A percentile compares a stretch with the other conserved stretches of the same genome.
These are phyloP conservation scores for Eucalyptus sp. DNA, from an alignment of 345 rosid species.

Conservation along the genomic window DNA sequence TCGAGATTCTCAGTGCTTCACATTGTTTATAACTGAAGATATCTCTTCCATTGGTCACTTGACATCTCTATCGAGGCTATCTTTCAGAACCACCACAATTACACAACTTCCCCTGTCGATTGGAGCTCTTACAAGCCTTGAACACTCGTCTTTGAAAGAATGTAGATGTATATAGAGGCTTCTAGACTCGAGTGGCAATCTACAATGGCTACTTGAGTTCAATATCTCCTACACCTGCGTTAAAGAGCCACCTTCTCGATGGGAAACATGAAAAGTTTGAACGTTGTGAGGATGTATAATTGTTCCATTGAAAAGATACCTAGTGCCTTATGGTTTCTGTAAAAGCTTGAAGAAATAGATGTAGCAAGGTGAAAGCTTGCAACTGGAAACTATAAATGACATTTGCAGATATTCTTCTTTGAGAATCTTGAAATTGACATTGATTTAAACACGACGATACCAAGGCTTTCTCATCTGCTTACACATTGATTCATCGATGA, in stretches of 20 bases:
- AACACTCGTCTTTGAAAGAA: background rate
- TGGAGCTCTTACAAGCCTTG: background rate
- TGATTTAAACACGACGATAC: background rate
- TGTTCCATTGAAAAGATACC: background rate
- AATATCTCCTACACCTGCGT: background rate
- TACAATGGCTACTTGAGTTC: background rate
- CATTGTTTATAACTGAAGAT: background rate
- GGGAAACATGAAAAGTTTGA: background rate
- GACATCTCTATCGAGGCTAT: background rate
- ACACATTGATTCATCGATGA: background rate
- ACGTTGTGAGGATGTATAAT: background rate
- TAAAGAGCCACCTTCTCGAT: background rate
- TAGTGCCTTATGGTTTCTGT: background rate
- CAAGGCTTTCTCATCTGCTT: background rate
- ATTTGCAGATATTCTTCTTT: background rate
- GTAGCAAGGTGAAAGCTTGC: background rate
- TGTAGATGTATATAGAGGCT: background rate
- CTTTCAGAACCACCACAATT: background rate
- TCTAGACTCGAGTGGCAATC: background rate
- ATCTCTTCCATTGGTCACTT: background rate
- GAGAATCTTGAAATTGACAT: background rate
- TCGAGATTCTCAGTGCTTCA: background rate
- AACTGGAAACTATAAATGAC: background rate
- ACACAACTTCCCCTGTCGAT: background rate
- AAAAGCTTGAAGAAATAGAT: background rate